Base-by-base conservation (phyloP, 495 filamentous ascomycete genomes). In the Penicillium daleae region DNA sequence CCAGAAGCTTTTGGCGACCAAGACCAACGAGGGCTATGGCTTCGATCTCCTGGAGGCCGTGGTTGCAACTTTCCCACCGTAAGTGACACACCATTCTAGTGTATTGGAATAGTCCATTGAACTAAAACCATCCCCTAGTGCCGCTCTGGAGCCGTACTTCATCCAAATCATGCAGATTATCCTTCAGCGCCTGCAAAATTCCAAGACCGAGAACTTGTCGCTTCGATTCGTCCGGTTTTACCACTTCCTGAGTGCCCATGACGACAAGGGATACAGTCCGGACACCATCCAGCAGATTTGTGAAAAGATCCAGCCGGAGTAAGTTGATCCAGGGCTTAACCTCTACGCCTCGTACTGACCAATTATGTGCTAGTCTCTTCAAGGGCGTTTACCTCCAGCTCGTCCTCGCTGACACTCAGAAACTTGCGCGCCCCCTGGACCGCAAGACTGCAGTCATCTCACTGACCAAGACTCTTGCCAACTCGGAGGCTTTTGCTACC, bases 401-500 rank as follows among this genome's bases (percentile, higher is more conserved):
- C 63, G 89, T 99, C 59, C 85, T 98, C 7, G 92, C 93, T 2
- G 89, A 91, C 51, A 96, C 95, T 3, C 87, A 92, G 71, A 90
- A 91, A 74, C 85, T 98, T n/a, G 85, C 88, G 5, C 86, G 91
- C 17, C 92, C 96, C 0, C 74, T 89, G 35, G 96, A 98, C 71
- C 93, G 96, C 61, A 99, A 99, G 76, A 89, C 89, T 3, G 96
- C 93, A 10, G 93, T 97, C 22, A 81, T 98, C 48, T 96, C 93
- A 13, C 87, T 97, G 66, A 92, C 92, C 37, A 97, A 95, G 78
- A 95, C 91, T 6, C 78, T 98, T 37, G 86, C 90, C 60, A 91
- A 92, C 73, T 95, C 90, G 19, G 74, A 85, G 42, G 87, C 90
- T 1, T 97, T 99, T 64, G 89, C 87, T 7, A 81, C 85, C 55